Evolutionary conservation across 139 green algal species (phyloP), one percentile per base, ranked within the genome.

Genomic region (Haematococcus sp.): DNA sequence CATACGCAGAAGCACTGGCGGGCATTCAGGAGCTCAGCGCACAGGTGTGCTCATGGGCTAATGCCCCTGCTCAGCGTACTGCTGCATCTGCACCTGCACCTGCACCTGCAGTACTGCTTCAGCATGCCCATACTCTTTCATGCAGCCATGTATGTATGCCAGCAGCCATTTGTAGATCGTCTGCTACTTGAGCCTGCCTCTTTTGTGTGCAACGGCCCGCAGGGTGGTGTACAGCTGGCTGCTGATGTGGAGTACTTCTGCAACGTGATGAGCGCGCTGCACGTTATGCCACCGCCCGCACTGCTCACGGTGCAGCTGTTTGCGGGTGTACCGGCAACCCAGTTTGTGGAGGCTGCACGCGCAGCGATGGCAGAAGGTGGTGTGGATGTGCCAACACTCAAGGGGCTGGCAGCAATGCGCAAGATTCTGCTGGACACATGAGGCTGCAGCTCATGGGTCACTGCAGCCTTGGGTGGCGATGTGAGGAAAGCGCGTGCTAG

Each of bases 191-290:
- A n/a, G n/a, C n/a, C n/a, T n/a, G n/a, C n/a, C n/a, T n/a, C n/a
- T n/a, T n/a, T n/a, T n/a, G n/a, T n/a, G n/a, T n/a, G n/a, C n/a
- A n/a, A n/a, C n/a, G n/a, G n/a, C n/a, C 19, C 19, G 70, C 70
- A 83, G 23, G 92, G 92, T 33, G 84, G 86, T 0, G 77, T 61
- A n/a, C 94, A 98, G 87, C 85, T 98, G 54, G 81, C 88, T 2
- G 91, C 92, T 11, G 94, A 98, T 72, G 76, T 94, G 40, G 94
- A 98, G 75, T 98, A 98, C 90, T 93, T 98, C 35, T 87, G 78
- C 74, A 98, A 98, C 71, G 89, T 98, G 31, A 88, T 98, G 74
- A 71, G 75, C 22, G 94, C 94, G 28, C 85, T 98, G 51, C 88
- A 88, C 13, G 84, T 95, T 27, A 71, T 74, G 20, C 80, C 91